Conservation (phyloP, 352 stramenopile genomes). For the Globisporangium spiculum region DNA sequence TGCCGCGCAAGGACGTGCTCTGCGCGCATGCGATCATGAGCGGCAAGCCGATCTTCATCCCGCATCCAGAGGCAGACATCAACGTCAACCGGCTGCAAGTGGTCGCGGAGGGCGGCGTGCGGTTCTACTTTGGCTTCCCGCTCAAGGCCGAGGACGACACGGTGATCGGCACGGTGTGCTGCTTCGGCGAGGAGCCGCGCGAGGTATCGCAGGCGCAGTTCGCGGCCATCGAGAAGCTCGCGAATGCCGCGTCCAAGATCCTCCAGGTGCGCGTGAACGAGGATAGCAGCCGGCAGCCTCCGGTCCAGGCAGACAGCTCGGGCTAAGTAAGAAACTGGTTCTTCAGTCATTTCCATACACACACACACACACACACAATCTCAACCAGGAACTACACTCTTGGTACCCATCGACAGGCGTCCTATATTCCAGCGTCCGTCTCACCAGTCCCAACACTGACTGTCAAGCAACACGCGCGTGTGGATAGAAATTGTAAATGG, state of each 20-base stretch:
- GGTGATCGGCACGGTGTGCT: slow-evolving; percentile 53
- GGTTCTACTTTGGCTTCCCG: slow-evolving; percentile 62
- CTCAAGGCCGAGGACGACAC: slow-evolving; percentile 29
- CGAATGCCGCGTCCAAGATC: slow-evolving; percentile 34
- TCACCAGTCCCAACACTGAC: not conserved
- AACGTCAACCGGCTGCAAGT: slow-evolving; percentile 32
- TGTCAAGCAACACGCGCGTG: not conserved
- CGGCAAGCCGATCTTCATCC: slow-evolving; percentile 38
- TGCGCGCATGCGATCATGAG: slow-evolving; percentile 60
- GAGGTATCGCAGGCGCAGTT: slow-evolving; percentile 52
- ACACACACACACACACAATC: not conserved
- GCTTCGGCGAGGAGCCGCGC: slow-evolving; percentile 34
- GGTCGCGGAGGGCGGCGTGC: slow-evolving; percentile 30
- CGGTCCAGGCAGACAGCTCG: not conserved
- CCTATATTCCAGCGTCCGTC: not conserved
- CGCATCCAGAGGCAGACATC: slow-evolving; percentile 56
- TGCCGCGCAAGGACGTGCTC: slow-evolving; percentile 46
- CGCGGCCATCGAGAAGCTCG: slow-evolving; percentile 34
- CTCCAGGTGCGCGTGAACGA: slow-evolving; percentile 21
- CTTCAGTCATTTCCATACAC: not conserved
- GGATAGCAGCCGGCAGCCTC: not conserved
- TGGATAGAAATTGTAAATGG: not conserved
- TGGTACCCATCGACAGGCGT: not conserved
- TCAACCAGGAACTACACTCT: not conserved
- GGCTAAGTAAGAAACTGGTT: not conserved